Percentiles rank a stretch among this genome's conserved stretches.
These are phyloP conservation scores for Eucalyptus brandiana DNA, from an alignment of 345 rosid species.

Conservation along the genomic window DNA sequence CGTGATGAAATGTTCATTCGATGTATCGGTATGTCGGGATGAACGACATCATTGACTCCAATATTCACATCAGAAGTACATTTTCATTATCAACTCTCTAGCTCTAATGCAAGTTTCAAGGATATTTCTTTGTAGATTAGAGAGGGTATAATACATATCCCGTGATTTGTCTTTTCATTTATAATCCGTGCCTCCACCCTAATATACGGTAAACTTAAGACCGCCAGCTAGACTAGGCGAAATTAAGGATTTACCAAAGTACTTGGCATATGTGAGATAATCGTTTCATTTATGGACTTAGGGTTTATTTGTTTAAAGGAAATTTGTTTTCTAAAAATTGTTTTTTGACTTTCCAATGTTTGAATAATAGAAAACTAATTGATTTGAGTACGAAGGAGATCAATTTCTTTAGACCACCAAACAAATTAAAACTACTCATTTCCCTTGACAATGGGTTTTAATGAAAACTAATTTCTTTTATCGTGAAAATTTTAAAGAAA, in stretches of 20 bases:
- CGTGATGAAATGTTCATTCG: not conserved
- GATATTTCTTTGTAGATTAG: not conserved
- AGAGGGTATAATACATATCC: not conserved
- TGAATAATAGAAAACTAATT: not conserved
- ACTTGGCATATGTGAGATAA: not conserved
- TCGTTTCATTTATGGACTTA: not conserved
- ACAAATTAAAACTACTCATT: not conserved
- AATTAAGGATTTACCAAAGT: not conserved
- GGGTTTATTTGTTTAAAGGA: not conserved
- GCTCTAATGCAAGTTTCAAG: not conserved
- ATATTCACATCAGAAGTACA: not conserved
- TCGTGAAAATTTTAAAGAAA: no score
- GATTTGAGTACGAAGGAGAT: not conserved
- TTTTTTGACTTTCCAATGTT: accelerated
- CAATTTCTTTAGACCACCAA: not conserved
- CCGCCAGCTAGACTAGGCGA: not conserved
- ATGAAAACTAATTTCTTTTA: no score
- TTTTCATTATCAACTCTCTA: not conserved
- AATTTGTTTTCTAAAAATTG: not conserved
- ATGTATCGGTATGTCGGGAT: not conserved
- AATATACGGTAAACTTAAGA: not conserved
- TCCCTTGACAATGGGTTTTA: not conserved
- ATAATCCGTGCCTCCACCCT: not conserved
- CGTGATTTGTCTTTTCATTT: not conserved
- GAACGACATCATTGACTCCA: not conserved